Base-by-base conservation (phyloP, 225 moss, liverwort and hornwort genomes). In the Ulota crispa region DNA sequence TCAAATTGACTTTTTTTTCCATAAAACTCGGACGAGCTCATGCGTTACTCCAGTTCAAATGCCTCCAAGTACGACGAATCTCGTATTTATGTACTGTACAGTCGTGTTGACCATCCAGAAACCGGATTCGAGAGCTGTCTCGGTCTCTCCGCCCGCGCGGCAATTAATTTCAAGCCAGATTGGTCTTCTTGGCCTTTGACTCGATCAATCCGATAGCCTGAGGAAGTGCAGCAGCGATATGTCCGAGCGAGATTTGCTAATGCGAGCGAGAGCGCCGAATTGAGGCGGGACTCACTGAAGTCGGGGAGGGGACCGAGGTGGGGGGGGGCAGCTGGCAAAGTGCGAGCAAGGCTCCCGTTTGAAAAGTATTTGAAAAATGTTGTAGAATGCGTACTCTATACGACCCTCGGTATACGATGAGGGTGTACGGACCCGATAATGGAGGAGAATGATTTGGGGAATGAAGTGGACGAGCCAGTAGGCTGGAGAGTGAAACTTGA, bases 281-380 rank as follows among this genome's bases (percentile, higher is more conserved):
- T 30, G 45, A 43, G 31, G 63, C 14, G 13, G 28, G 53, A 21
- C 39, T 39, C 39, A 39, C 18, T 53, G 23, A 42, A 31, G 30
- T 42, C n/a, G 73, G 66, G 75, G 66, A 66, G 72, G 54, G 80
- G 64, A 72, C 64, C 80, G 63, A 73, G 50, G 64, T n/a, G 30
- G 69, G 30, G 59, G 64, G 34, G 13, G 2, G 12, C 13, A 69
- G 60, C 24, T 26, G 68, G 27, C 15, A 26, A 42, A 27, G 14
- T 8, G 34, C 19, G 34, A 4, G 64, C 32, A n/a, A 23, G 47
- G 20, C 14, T 39, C 14, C 41, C 42, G 42, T 42, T 80, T 39
- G 71, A 62, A 71, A 36, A 26, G 50, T 50, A 26, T 62, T 71
- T 50, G 62, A 34, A 61, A 32, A 24, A 3, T 4, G 4, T 4